Conservation (phyloP, 805 yeast genomes). For the Jamesozyma spencerorum region DNA sequence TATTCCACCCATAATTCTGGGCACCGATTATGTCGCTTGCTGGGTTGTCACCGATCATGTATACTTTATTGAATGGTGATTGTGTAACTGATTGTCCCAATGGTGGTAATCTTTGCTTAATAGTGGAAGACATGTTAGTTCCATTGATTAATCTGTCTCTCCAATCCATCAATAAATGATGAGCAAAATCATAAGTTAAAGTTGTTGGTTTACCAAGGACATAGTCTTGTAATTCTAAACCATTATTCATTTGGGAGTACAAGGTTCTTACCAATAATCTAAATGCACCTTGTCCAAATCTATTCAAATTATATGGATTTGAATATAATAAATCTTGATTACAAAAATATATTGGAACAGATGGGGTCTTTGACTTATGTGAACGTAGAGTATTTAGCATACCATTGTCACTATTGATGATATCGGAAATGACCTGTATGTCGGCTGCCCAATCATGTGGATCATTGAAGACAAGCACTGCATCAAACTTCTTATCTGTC, state of each 20-base stretch:
- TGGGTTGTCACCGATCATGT: slow-evolving; percentile 97
- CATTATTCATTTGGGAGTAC: slow-evolving; percentile 45
- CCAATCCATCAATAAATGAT: slow-evolving; percentile 53
- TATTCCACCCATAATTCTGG: slow-evolving; percentile 77
- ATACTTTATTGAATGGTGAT: slow-evolving; percentile 52
- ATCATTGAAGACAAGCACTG: slow-evolving; percentile 76
- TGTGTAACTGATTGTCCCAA: slow-evolving; percentile 31
- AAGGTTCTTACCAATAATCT: slow-evolving; percentile 53
- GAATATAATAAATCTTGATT: slow-evolving; percentile 86
- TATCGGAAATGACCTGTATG: slow-evolving; percentile 64
- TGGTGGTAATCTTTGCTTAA: slow-evolving; percentile 33
- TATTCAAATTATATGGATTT: slow-evolving; percentile 62
- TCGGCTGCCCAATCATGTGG: slow-evolving; percentile 86
- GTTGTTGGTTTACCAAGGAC: slow-evolving; percentile 76
- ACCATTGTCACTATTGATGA: slow-evolving; percentile 57
- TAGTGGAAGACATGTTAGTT: slow-evolving; percentile 3
- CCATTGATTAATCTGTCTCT: slow-evolving; percentile 29
- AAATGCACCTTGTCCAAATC: slow-evolving; percentile 90
- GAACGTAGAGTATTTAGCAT: slow-evolving; percentile 50
- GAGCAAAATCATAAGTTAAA: slow-evolving; percentile 76
- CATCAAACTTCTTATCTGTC: slow-evolving; percentile 46
- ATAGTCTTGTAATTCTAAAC: slow-evolving; percentile 39
- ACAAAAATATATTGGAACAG: slow-evolving; percentile 67
- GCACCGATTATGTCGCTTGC: slow-evolving; percentile 90
- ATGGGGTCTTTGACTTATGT: slow-evolving; percentile 33